phyloP scores from a whole-genome alignment of 2,329 filamentous ascomycete species.

The Ophiostoma himal-ulmi region DNA sequence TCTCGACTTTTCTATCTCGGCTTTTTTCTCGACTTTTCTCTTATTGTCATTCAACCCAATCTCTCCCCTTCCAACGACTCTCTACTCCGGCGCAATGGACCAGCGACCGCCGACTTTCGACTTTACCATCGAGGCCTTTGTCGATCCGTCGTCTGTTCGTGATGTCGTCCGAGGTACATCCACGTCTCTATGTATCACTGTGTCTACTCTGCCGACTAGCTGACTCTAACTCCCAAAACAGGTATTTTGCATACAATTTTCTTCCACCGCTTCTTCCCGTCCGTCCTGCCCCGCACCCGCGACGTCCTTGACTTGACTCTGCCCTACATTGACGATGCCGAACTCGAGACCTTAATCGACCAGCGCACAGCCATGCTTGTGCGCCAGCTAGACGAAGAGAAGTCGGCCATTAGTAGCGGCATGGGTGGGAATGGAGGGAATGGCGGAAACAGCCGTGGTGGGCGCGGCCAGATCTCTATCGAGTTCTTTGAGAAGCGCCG shows the following conservation, averaged over 20 bases:
- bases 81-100: slow-evolving; percentile 22
- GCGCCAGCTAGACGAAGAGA: slow-evolving; percentile 64
- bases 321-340: slow-evolving; percentile 80
- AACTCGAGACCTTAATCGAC: slow-evolving; percentile 90
- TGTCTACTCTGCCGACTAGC: slow-evolving; percentile 5
- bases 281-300: slow-evolving; percentile 72
- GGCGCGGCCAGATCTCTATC: slow-evolving; percentile 72
- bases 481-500: slow-evolving; percentile 93
- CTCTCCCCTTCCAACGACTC: not conserved
- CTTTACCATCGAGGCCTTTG: slow-evolving; percentile 89
- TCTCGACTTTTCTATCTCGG: not conserved
- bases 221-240: slow-evolving; percentile 34
- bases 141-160: slow-evolving; percentile 80
- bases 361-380: slow-evolving; percentile 74
- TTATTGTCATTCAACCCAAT: not conserved
- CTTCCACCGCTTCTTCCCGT: slow-evolving; percentile 96
- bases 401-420: slow-evolving; percentile 32
- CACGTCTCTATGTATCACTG: slow-evolving; percentile 12
- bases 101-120: slow-evolving; percentile 55
- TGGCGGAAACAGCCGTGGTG: slow-evolving; percentile 34
- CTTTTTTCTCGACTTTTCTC: not conserved
- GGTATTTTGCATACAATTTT: slow-evolving; percentile 95
- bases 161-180: slow-evolving; percentile 85
- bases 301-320: slow-evolving; percentile 88
- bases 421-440: slow-evolving; percentile 38